Conservation (phyloP, 306 rosid genomes). For the Senna tora region DNA sequence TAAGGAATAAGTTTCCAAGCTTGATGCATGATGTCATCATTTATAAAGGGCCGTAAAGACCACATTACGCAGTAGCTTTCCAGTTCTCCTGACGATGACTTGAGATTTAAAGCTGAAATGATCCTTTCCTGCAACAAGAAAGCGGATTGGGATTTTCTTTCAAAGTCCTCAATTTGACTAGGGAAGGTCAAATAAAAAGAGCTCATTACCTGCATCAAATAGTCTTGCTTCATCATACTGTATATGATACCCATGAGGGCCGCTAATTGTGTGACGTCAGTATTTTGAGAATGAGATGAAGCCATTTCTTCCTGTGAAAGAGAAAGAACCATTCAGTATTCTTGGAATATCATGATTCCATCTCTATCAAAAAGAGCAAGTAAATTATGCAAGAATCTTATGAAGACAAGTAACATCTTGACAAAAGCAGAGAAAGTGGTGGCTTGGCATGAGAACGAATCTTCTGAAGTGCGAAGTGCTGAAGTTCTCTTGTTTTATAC, state of each 20-base stretch:
- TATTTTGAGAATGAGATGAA: constrained; percentile 39
- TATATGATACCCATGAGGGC: constrained; percentile 59
- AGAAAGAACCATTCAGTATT: constrained; percentile 12
- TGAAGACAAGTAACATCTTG: constrained; percentile 6
- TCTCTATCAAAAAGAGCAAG: constrained; percentile 22
- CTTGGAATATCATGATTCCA: constrained; percentile 1
- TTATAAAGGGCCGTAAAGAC: constrained; percentile 64
- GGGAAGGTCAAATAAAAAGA: constrained; percentile 2
- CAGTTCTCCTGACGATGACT: constrained; percentile 63
- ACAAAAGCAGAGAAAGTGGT: not conserved
- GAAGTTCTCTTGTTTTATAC: no score
- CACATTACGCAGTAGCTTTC: constrained; percentile 78
- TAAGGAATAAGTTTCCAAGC: constrained; percentile 71
- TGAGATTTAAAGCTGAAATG: constrained; percentile 59
- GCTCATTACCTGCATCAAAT: constrained; percentile 71
- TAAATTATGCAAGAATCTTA: constrained; percentile 34
- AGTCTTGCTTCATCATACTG: constrained; percentile 72
- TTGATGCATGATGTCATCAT: constrained; percentile 45
- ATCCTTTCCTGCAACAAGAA: constrained; percentile 65
- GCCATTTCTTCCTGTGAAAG: constrained; percentile 48
- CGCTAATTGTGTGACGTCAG: constrained; percentile 50
- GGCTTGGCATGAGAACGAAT: no score
- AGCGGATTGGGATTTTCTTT: no score
- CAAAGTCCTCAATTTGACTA: constrained; percentile 20
- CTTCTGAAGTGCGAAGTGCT: no score